Evolutionary conservation across 768 basidiomycete species (phyloP).

Genomic region (Nidularia sp.): DNA sequence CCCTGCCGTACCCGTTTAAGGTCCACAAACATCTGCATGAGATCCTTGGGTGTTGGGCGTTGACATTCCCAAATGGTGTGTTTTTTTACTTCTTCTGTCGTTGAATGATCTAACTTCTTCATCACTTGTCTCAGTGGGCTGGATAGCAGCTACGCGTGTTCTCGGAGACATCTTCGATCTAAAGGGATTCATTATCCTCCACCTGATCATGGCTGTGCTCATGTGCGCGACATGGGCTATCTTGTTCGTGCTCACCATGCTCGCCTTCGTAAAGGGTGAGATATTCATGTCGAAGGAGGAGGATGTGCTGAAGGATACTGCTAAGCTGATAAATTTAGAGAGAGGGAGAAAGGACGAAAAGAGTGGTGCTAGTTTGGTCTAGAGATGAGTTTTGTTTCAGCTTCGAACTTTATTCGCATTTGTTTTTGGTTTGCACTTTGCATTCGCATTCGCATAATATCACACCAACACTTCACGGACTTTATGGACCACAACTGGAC

Average conservation of each 20-base stretch:
- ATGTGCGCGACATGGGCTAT: constrained; percentile 38
- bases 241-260: constrained; percentile 32
- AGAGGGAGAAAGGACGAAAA: too few species aligned
- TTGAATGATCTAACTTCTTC: neutral
- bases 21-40: constrained; percentile 39
- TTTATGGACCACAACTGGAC: too few species aligned
- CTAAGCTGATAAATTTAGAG: neutral
- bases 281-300: constrained; percentile 38
- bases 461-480: too few species aligned
- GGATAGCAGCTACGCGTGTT: constrained; percentile 37
- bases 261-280: constrained; percentile 37
- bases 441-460: too few species aligned
- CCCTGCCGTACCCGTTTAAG: constrained; percentile 46
- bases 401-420: too few species aligned
- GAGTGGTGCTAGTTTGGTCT: too few species aligned
- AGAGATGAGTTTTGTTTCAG: too few species aligned
- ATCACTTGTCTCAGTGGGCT: constrained; percentile 26
- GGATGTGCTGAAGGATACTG: constrained; percentile 35
- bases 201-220: constrained; percentile 32
- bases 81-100: neutral
- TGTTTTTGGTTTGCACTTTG: too few species aligned
- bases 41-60: constrained; percentile 45
- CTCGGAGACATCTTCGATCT: constrained; percentile 38
- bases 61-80: constrained; percentile 42
- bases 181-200: constrained; percentile 31